A percentile compares a stretch with the other conserved stretches of the same genome.
Evolutionary conservation across 768 basidiomycete genomes (phyloP).

Genomic region (Melanogaster broomeanus): DNA sequence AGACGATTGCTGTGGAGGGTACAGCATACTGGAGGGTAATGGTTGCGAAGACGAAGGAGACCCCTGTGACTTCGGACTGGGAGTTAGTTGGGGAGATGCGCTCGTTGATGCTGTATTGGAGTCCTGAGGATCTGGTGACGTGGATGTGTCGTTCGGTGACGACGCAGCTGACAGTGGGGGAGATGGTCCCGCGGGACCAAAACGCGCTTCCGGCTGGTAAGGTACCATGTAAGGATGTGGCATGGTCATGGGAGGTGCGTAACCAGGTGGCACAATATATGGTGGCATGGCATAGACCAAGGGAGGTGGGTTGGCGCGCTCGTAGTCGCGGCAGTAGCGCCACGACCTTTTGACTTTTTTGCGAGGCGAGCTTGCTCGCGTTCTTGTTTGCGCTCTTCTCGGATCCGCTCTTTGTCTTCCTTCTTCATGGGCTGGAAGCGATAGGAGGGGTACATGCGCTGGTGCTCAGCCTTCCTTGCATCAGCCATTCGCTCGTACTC

Average conservation of each 20-base stretch:
- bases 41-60: constrained; percentile 18
- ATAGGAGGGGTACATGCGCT: constrained; percentile 53
- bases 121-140: constrained; percentile 11
- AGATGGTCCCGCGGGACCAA: constrained; percentile 45
- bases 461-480: constrained; percentile 52
- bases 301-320: not conserved
- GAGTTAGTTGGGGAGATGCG: constrained; percentile 7
- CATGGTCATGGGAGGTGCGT: constrained; percentile 9
- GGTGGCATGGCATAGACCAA: constrained; percentile 1
- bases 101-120: constrained; percentile 14
- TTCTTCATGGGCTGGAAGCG: constrained; percentile 58
- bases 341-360: constrained; percentile 20
- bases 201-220: constrained; percentile 25
- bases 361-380: constrained; percentile 37
- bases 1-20: not conserved
- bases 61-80: constrained; percentile 15
- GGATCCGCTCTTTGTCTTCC: constrained; percentile 46
- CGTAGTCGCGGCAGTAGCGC: constrained; percentile 20
- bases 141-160: constrained; percentile 40
- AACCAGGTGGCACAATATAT: constrained; percentile 1
- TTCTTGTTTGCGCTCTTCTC: constrained; percentile 41
- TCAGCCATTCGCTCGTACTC: constrained; percentile 58
- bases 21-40: not conserved
- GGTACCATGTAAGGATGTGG: constrained; percentile 23
- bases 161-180: constrained; percentile 54